Evolutionary conservation across 1,284 basidiomycete species (phyloP), one percentile per base, ranked within the genome.

Genomic region (Malassezia arunalokei): DNA sequence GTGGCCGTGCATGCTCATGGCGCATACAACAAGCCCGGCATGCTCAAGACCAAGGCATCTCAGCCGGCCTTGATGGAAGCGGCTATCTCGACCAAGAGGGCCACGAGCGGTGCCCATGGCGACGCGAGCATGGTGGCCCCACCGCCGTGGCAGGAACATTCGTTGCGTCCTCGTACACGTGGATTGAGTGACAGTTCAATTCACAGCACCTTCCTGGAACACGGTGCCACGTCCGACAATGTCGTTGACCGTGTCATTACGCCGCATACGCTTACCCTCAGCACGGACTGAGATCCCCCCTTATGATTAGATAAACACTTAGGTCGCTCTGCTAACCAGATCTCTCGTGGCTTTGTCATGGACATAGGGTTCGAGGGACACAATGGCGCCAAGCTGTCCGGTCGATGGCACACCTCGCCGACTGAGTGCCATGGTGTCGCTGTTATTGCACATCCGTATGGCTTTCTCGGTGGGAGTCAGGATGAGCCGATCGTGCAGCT

Each of bases 111-210:
- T 8, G 45, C 20, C 11, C 17, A 27, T 15, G 29, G 20, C 31
- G 7, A 51, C 43, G 41, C 47, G 50, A 53, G 55, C 57, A 32
- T 49, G 57, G 12, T 59, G 54, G 9, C 46, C 56, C 44, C 59
- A 56, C 3, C 51, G 63, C 33, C 44, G 15, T 47, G 44, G 44
- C 15, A 47, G 6, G 58, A 57, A 11, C 54, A 57, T 9, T 41
- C 54, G n/a, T 46, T 58, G 20, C 59, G 60, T 29, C 51, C 65
- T 43, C 59, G 65, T 17, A 58, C 64, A 2, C 51, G 69, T 17
- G 67, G 67, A 4, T 57, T 72, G 29, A 65, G 63, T 27, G 69
- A 72, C 56, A 67, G 64, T 39, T 68, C 66, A 2, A 62, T 72
- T 12, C 62, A 62, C 24, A 68, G 63, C 35, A 67, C 63, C 0